Evolutionary conservation across 1,139 yeast genomes (phyloP), one percentile per base, ranked within the genome.

Genomic region (Lizanozyma gosingica): DNA sequence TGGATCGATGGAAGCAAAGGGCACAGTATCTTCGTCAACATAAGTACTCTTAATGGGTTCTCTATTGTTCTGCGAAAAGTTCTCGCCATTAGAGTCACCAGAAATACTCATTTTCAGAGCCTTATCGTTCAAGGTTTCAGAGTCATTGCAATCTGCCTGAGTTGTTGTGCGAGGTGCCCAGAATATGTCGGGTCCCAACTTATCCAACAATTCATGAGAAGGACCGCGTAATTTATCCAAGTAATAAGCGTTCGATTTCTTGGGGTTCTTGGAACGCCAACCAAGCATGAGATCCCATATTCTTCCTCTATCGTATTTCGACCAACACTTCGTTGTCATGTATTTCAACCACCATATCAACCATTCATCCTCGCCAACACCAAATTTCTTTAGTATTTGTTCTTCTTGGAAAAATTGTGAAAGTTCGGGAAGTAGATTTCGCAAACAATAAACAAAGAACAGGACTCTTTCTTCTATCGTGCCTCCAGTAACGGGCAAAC

Each of bases 291-390:
- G 63, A 63, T 90, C 97, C 97, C 97, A 90, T 15, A 87, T 71
- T 46, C 96, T 70, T 3, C 94, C 96, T 41, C 96, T 64, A 59
- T 87, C 96, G 46, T 73, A 71, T 46, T 82, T 73, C 40, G 90
- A 82, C 78, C 94, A 80, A 6, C 83, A 90, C 59, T 85, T 84
- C 11, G 94, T 76, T n/a, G 97, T 97, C 54, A 86, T 77, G 71
- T 86, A 88, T 55, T 88, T 86, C 47, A 88, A 67, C 97, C 97
- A 90, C 95, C 96, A 90, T 34, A 86, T 72, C 33, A 88, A 66
- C 97, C 97, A 90, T 54, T 84, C 94, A 51, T 85, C 94, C 50
- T 86, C 90, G 41, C 76, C 72, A 38, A 76, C 65, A 35, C 80
- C 81, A 47, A 75, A 67, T 37, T 80, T 73, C 42, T 76, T 69